phyloP scores from a whole-genome alignment of 106 monocot species.

The Vanilla planifolia region DNA sequence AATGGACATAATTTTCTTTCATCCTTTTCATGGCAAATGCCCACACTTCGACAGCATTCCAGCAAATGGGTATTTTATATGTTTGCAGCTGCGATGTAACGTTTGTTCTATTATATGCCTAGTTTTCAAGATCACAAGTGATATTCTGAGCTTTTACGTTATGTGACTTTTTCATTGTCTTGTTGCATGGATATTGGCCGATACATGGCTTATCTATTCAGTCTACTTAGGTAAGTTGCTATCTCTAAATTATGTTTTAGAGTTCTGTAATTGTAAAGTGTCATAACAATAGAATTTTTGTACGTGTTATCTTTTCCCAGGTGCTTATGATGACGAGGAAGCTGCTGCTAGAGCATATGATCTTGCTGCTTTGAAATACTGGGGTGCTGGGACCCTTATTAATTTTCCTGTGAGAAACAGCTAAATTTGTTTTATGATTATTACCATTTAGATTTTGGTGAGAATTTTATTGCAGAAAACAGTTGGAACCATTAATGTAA shows the following conservation, averaged over 20 bases:
- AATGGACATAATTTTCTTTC: background rate
- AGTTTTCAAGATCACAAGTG: background rate
- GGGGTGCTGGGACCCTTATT: constrained; percentile 97
- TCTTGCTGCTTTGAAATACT: constrained; percentile 97
- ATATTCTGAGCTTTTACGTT: background rate
- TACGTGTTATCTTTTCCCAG: constrained; percentile 28
- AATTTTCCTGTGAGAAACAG: constrained; percentile 81
- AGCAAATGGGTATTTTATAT: background rate
- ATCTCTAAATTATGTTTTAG: constrained; percentile 3
- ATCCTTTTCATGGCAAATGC: background rate
- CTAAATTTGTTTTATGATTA: background rate
- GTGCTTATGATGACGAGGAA: constrained; percentile 99
- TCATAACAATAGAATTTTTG: constrained; percentile 1
- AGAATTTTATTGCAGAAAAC: background rate
- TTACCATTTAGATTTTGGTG: constrained; percentile 1
- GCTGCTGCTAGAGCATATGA: constrained; percentile 99
- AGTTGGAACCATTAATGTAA: background rate
- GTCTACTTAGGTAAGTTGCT: constrained; percentile 79
- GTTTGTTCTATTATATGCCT: background rate
- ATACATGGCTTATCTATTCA: constrained; percentile 16
- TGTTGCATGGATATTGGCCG: constrained; percentile 34
- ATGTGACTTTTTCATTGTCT: constrained; percentile 19
- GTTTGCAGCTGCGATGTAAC: background rate
- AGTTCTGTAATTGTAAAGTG: background rate
- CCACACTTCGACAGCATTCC: background rate